A percentile compares a stretch with the other conserved stretches of the same genome.
Conservation (phyloP, 2,329 filamentous ascomycete genomes). For the Stemphylium vesicarium region DNA sequence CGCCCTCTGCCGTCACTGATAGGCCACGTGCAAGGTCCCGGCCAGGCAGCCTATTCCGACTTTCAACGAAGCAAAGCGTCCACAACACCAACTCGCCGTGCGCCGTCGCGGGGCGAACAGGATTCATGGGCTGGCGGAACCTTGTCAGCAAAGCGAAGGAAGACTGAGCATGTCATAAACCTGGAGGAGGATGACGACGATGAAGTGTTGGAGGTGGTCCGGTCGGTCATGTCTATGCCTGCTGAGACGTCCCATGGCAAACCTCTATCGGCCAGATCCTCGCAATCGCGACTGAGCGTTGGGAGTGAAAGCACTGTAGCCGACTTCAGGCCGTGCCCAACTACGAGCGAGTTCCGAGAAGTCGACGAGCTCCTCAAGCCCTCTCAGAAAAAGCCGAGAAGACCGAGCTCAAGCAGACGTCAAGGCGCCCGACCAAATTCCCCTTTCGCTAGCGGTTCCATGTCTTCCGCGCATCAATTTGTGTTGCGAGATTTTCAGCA, state of each 20-base stretch:
- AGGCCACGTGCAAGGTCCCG: slow-evolving; percentile 12
- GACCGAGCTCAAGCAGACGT: background rate
- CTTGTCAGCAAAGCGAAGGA: slow-evolving; percentile 27
- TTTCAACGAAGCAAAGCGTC: background rate
- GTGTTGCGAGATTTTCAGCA: slow-evolving; percentile 21
- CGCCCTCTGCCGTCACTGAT: slow-evolving; percentile 1
- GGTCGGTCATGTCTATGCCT: background rate
- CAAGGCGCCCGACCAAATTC: background rate
- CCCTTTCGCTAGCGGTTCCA: slow-evolving; percentile 3
- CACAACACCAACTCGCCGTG: slow-evolving; percentile 1
- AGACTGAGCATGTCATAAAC: slow-evolving; percentile 22
- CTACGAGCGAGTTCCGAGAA: slow-evolving; percentile 27
- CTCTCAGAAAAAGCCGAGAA: slow-evolving; percentile 20
- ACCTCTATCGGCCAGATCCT: slow-evolving; percentile 1
- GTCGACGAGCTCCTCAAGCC: slow-evolving; percentile 14
- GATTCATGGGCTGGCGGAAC: background rate
- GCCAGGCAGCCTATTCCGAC: slow-evolving; percentile 11
- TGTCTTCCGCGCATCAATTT: slow-evolving; percentile 3
- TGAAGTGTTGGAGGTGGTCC: slow-evolving; percentile 2
- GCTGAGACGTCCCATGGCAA: background rate
- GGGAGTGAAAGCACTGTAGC: slow-evolving; percentile 17
- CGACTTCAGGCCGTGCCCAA: background rate
- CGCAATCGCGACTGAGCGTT: slow-evolving; percentile 23
- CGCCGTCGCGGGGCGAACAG: background rate
- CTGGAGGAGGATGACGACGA: slow-evolving; percentile 23